Evolutionary conservation across 2,329 filamentous ascomycete genomes (phyloP).

Genomic region (Fusarium sp.): DNA sequence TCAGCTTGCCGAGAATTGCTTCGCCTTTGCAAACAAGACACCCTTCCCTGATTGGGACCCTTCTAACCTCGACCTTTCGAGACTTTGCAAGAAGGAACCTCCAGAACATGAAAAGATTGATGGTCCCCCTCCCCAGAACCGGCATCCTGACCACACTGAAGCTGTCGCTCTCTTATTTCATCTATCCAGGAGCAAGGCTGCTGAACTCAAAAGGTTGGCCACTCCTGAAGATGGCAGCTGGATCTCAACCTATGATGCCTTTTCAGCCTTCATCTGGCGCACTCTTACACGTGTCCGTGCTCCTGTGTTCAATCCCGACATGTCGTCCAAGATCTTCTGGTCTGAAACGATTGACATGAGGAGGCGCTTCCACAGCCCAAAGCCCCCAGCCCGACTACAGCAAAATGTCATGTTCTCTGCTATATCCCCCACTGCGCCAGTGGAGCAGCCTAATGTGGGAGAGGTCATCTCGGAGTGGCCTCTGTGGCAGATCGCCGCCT

Average conservation of each 20-base stretch:
- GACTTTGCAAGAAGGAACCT: constrained; percentile 46
- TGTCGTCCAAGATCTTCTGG: constrained; percentile 47
- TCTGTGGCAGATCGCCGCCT: constrained; percentile 50
- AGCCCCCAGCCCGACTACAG: constrained; percentile 49
- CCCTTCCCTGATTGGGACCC: constrained; percentile 52
- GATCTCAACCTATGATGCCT: constrained; percentile 61
- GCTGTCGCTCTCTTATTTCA: constrained; percentile 54
- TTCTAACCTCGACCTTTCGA: constrained; percentile 49
- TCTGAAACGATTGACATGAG: constrained; percentile 55
- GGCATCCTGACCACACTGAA: constrained; percentile 46
- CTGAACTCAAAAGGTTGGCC: constrained; percentile 53
- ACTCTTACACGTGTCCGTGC: constrained; percentile 51
- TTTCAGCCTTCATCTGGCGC: constrained; percentile 57
- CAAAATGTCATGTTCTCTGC: constrained; percentile 50
- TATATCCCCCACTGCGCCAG: constrained; percentile 40
- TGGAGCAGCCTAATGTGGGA: constrained; percentile 45
- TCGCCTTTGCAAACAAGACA: constrained; percentile 46
- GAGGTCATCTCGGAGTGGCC: constrained; percentile 53
- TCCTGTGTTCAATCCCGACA: constrained; percentile 48
- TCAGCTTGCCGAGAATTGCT: constrained; percentile 58
- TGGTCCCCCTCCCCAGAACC: constrained; percentile 43
- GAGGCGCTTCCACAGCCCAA: constrained; percentile 48
- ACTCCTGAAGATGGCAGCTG: constrained; percentile 50
- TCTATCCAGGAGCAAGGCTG: constrained; percentile 57
- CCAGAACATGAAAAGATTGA: constrained; percentile 47